A percentile compares a stretch with the other conserved stretches of the same genome.
phyloP scores from a whole-genome alignment of 805 yeast species.

The Citeromyces nyonsensis region DNA sequence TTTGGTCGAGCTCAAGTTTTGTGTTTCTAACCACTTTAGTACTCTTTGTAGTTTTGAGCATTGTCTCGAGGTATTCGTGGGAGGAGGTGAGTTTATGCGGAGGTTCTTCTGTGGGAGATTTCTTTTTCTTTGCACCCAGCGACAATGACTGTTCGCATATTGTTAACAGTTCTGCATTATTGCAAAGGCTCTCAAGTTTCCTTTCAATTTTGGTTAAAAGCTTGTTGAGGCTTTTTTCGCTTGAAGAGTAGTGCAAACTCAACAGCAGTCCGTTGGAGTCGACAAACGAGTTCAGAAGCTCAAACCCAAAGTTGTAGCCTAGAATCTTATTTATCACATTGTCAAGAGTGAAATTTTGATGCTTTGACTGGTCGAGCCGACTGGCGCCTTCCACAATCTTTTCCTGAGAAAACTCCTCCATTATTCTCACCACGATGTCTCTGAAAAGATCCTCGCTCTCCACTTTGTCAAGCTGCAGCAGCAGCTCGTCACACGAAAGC shows the following conservation, averaged over 20 bases:
- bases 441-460: slow-evolving; percentile 49
- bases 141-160: slow-evolving; percentile 26
- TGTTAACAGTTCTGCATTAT: slow-evolving; percentile 26
- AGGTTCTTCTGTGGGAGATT: slow-evolving; percentile 6
- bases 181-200: slow-evolving; percentile 17
- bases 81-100: too few species aligned
- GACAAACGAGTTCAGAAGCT: slow-evolving; percentile 44
- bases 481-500: slow-evolving; percentile 45
- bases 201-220: slow-evolving; percentile 29
- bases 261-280: slow-evolving; percentile 59
- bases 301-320: slow-evolving; percentile 35
- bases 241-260: slow-evolving; percentile 39
- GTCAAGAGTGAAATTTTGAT: slow-evolving; percentile 19
- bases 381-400: slow-evolving; percentile 36
- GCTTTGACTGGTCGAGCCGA: slow-evolving; percentile 14
- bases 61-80: too few species aligned
- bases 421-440: slow-evolving; percentile 52
- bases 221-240: slow-evolving; percentile 25
- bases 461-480: slow-evolving; percentile 38
- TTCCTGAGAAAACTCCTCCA: slow-evolving; percentile 46
- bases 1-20: too few species aligned
- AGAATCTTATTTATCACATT: slow-evolving; percentile 28
- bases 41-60: too few species aligned
- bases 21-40: too few species aligned
- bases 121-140: slow-evolving; percentile 1